Conservation (phyloP, 2,329 filamentous ascomycete species). For the Colletotrichum sp. region DNA sequence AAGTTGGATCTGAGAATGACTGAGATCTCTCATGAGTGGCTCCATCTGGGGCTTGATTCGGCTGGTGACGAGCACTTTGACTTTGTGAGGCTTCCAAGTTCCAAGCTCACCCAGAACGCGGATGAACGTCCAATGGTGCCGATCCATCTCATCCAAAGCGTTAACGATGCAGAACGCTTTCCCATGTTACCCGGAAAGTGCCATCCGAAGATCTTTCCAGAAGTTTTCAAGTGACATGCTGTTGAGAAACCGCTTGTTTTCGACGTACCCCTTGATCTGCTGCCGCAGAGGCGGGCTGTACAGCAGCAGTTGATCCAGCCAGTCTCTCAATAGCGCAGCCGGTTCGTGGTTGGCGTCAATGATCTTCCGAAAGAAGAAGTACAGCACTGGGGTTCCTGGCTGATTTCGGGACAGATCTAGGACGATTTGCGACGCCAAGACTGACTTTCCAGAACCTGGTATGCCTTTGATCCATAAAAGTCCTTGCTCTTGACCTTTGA, state of each 20-base stretch:
- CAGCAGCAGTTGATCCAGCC: constrained; percentile 34
- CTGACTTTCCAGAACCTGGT: constrained; percentile 34
- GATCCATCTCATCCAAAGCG: constrained; percentile 53
- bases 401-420: not conserved
- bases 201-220: constrained; percentile 32
- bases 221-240: constrained; percentile 28
- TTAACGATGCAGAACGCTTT: constrained; percentile 45
- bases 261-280: constrained; percentile 21
- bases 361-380: constrained; percentile 45
- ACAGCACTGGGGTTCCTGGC: constrained; percentile 31
- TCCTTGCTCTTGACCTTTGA: constrained; percentile 20
- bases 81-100: constrained; percentile 28
- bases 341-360: constrained; percentile 39
- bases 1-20: constrained; percentile 37
- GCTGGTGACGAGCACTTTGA: constrained; percentile 50
- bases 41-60: constrained; percentile 38
- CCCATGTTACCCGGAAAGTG: constrained; percentile 21
- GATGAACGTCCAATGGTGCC: constrained; percentile 36
- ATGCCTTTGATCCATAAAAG: constrained; percentile 38
- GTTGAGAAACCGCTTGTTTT: not conserved
- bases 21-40: constrained; percentile 27
- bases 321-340: constrained; percentile 35
- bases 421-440: not conserved
- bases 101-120: constrained; percentile 36
- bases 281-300: constrained; percentile 34